Percentiles rank a stretch among this genome's conserved stretches.
Conservation (phyloP, 805 yeast species). For the Ascoidea rubescens region DNA sequence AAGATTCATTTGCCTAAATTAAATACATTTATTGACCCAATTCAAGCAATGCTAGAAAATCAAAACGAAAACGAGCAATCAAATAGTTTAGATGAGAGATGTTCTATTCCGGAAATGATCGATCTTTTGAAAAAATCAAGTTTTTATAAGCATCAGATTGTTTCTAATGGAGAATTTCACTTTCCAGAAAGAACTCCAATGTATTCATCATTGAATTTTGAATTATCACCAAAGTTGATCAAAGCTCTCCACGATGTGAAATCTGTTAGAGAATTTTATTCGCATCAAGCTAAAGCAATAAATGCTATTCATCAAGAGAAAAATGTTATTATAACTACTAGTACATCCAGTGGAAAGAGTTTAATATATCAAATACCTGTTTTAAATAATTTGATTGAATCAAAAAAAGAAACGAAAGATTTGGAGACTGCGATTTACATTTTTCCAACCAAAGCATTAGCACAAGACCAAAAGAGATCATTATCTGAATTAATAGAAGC, state of each 20-base stretch:
- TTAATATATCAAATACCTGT: slow-evolving; percentile 85
- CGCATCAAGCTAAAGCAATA: slow-evolving; percentile 76
- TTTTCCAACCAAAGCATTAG: slow-evolving; percentile 94
- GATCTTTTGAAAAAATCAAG: slow-evolving; percentile 29
- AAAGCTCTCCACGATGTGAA: slow-evolving; percentile 35
- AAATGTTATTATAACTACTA: slow-evolving; percentile 80
- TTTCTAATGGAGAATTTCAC: slow-evolving; percentile 30
- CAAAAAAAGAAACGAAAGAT: slow-evolving; percentile 10
- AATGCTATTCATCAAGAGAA: slow-evolving; percentile 38
- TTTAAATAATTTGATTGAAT: slow-evolving; percentile 22
- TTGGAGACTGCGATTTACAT: slow-evolving; percentile 63
- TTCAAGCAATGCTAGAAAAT: slow-evolving; percentile 36
- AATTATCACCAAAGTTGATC: slow-evolving; percentile 35
- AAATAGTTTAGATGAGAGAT: slow-evolving; percentile 19
- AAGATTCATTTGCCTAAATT: slow-evolving; percentile 30
- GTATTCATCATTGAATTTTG: slow-evolving; percentile 27
- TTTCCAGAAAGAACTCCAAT: slow-evolving; percentile 30
- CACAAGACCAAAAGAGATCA: slow-evolving; percentile 92
- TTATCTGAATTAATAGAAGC: slow-evolving; percentile 39
- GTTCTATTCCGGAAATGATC: slow-evolving; percentile 35
- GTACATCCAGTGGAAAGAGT: slow-evolving; percentile 95
- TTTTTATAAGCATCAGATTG: slow-evolving; percentile 52
- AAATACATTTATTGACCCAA: slow-evolving; percentile 43
- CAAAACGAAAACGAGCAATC: slow-evolving; percentile 9
- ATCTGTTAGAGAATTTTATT: slow-evolving; percentile 42